These are phyloP conservation scores for Licmophora abbreviata DNA, from an alignment of 108 stramenopile species.

Conservation along the genomic window DNA sequence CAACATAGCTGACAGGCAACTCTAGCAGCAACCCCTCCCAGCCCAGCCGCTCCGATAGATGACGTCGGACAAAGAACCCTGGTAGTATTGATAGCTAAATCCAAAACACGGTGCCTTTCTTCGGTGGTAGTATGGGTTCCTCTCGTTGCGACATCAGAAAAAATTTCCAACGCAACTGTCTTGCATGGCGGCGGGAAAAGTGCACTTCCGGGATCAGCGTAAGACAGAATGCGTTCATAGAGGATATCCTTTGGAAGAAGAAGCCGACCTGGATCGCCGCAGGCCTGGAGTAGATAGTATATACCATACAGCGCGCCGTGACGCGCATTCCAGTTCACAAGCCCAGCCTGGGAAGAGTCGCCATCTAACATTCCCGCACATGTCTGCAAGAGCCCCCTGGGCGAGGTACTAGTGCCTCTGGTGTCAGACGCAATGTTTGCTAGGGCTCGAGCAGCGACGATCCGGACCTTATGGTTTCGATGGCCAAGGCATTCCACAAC, in stretches of 20 bases:
- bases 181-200: constrained; percentile 3
- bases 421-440: constrained; percentile 28
- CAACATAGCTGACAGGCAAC: constrained; percentile 1
- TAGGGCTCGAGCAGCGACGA: constrained; percentile 40
- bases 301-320: constrained; percentile 21
- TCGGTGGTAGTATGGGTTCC: not conserved
- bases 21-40: not conserved
- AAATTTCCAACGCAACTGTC: constrained; percentile 10
- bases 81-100: not conserved
- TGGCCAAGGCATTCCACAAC: constrained; percentile 23
- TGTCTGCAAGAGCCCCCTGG: not conserved
- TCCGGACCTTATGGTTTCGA: constrained; percentile 25
- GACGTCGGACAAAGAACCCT: not conserved
- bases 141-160: not conserved
- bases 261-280: constrained; percentile 3
- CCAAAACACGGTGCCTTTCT: not conserved
- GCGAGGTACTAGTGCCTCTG: constrained; percentile 6
- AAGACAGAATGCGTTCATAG: not conserved
- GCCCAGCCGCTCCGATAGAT: not conserved
- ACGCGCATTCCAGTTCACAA: constrained; percentile 9
- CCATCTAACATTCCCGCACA: not conserved
- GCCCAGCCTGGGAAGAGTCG: not conserved
- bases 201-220: not conserved
- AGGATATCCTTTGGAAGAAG: not conserved
- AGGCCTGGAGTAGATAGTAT: constrained; percentile 1